A percentile compares a stretch with the other conserved stretches of the same genome.
Evolutionary conservation across 768 basidiomycete genomes (phyloP).

Genomic region (Xerocomus spinulosus): DNA sequence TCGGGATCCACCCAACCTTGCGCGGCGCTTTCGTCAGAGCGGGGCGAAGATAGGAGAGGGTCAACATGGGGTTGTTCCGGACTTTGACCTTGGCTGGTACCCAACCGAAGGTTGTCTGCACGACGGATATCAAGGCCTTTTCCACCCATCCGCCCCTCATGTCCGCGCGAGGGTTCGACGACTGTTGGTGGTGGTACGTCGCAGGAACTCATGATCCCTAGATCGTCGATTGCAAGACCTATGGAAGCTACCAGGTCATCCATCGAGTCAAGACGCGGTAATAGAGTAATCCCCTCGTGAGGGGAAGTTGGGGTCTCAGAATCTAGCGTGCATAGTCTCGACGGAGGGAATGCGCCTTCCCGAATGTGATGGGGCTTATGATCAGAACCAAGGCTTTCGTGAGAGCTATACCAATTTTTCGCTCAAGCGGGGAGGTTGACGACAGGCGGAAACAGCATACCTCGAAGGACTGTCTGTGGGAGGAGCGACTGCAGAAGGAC

Average conservation of each 20-base stretch:
- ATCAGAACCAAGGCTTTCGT: constrained; percentile 22
- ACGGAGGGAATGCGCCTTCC: constrained; percentile 66
- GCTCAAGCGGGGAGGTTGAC: background rate
- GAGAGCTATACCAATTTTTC: constrained; percentile 6
- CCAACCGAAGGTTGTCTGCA: constrained; percentile 13
- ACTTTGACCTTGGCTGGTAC: constrained; percentile 4
- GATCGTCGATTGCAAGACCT: constrained; percentile 37
- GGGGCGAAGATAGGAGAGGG: constrained; percentile 13
- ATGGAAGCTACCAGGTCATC: constrained; percentile 37
- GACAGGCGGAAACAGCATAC: constrained; percentile 12
- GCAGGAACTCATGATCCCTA: constrained; percentile 32
- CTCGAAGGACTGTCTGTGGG: constrained; percentile 13
- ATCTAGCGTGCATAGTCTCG: constrained; percentile 29
- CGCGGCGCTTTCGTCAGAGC: constrained; percentile 18
- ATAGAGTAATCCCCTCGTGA: constrained; percentile 15
- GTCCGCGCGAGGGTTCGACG: constrained; percentile 36
- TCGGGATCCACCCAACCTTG: constrained; percentile 17
- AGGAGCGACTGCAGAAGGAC: background rate
- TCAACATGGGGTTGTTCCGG: constrained; percentile 12
- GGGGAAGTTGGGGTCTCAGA: constrained; percentile 14
- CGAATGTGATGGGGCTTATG: constrained; percentile 35
- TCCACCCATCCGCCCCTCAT: constrained; percentile 24
- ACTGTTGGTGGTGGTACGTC: constrained; percentile 37
- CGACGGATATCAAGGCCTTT: constrained; percentile 33
- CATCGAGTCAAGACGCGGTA: constrained; percentile 31